These are phyloP conservation scores for Juglanconis juglandina DNA, from an alignment of 2,329 filamentous ascomycete genomes.

Conservation along the genomic window DNA sequence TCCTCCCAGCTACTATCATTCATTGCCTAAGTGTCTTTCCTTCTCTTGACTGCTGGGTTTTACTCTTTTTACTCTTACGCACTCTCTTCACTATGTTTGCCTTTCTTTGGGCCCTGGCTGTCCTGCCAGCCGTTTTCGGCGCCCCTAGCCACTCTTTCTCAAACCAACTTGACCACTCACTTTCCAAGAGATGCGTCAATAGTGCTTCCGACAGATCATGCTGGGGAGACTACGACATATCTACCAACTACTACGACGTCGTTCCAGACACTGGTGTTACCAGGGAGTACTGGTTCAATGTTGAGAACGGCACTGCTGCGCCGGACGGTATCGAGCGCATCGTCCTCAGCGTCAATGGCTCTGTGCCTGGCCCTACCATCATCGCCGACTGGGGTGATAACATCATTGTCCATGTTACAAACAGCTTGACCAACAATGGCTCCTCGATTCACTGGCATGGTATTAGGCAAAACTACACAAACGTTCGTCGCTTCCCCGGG, in stretches of 20 bases:
- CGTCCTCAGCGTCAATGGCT: conserved; percentile 51
- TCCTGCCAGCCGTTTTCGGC: background rate
- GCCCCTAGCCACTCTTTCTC: background rate
- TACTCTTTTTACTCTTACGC: background rate
- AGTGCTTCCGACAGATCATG: conserved; percentile 23
- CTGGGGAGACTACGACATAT: conserved; percentile 31
- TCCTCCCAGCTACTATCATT: background rate
- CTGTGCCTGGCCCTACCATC: conserved; percentile 55
- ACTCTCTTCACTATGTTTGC: conserved; percentile 4
- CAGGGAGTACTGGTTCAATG: conserved; percentile 45
- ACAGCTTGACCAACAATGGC: conserved; percentile 53
- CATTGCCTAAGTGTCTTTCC: background rate
- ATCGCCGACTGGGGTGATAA: conserved; percentile 60
- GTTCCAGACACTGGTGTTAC: conserved; percentile 46
- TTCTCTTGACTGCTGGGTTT: background rate
- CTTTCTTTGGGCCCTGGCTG: background rate
- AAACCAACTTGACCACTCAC: background rate
- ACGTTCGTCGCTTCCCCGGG: conserved; percentile 37
- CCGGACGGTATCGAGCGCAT: conserved; percentile 44
- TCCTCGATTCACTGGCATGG: conserved; percentile 67
- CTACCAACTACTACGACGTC: conserved; percentile 42
- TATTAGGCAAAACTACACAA: conserved; percentile 60
- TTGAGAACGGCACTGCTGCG: conserved; percentile 36
- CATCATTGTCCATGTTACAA: conserved; percentile 60
- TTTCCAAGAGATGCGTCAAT: conserved; percentile 19